These are phyloP conservation scores for Lactarius sp. DNA, from an alignment of 768 basidiomycete genomes.

Conservation along the genomic window DNA sequence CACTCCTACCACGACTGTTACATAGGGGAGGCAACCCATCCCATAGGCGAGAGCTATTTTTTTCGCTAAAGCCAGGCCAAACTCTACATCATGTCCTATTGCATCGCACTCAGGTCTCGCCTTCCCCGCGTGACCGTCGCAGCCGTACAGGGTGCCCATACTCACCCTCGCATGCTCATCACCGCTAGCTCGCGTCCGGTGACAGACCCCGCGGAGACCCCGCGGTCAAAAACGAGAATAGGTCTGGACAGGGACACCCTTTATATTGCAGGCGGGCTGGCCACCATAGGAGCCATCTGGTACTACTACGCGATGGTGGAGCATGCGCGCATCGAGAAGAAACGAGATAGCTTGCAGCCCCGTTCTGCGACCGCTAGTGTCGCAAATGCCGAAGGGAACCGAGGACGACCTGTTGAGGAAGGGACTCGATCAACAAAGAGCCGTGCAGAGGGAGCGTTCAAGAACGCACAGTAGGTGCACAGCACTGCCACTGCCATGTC, in stretches of 20 bases:
- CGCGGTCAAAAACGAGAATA: background rate
- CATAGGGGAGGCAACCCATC: background rate
- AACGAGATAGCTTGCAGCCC: background rate
- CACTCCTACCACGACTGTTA: background rate
- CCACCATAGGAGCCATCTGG: slow-evolving; percentile 17
- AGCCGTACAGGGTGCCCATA: background rate
- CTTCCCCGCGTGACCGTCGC: slow-evolving; percentile 1
- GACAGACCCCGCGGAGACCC: slow-evolving; percentile 3
- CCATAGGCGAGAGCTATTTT: background rate
- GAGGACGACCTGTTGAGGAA: slow-evolving; percentile 7
- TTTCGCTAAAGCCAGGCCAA: background rate
- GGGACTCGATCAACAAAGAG: background rate
- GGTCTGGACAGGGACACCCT: slow-evolving; percentile 6
- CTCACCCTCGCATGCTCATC: slow-evolving; percentile 5
- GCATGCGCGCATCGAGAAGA: slow-evolving; percentile 17
- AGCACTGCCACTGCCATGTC: background rate
- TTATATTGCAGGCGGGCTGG: slow-evolving; percentile 22
- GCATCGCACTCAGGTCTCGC: slow-evolving; percentile 1
- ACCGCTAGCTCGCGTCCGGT: slow-evolving; percentile 9
- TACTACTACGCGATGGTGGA: slow-evolving; percentile 23
- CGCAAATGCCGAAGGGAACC: slow-evolving; percentile 1
- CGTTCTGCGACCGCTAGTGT: background rate
- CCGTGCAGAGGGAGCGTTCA: slow-evolving; percentile 3
- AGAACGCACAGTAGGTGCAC: background rate
- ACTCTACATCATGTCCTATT: slow-evolving; percentile 1